Conservation (phyloP, 495 filamentous ascomycete species). For the Penicillium coffeae region DNA sequence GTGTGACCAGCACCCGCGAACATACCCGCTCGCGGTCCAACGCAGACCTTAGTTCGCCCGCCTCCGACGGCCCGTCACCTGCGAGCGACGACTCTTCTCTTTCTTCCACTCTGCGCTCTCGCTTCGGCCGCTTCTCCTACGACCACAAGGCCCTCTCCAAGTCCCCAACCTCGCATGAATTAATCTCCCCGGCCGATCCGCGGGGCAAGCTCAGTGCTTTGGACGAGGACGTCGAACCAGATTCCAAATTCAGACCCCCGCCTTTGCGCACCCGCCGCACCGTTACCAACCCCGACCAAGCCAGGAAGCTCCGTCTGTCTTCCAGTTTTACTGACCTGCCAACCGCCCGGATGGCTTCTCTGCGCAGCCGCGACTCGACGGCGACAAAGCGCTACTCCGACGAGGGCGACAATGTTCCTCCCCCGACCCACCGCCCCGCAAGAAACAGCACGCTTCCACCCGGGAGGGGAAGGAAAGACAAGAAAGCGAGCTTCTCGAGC, state of each 20-base stretch:
- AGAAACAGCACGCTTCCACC: not conserved
- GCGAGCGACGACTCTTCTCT: slow-evolving; percentile 34
- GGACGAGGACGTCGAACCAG: slow-evolving; percentile 57
- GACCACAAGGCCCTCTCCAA: slow-evolving; percentile 46
- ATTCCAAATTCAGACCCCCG: slow-evolving; percentile 40
- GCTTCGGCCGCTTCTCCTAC: slow-evolving; percentile 49
- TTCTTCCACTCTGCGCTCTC: slow-evolving; percentile 27
- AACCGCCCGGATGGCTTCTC: slow-evolving; percentile 54
- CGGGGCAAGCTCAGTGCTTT: slow-evolving; percentile 63
- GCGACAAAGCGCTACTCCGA: slow-evolving; percentile 81
- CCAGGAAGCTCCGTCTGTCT: slow-evolving; percentile 65
- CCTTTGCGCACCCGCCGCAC: slow-evolving; percentile 55
- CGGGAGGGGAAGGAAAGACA: slow-evolving; percentile 54
- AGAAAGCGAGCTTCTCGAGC: slow-evolving; percentile 92
- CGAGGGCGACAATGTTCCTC: slow-evolving; percentile 61
- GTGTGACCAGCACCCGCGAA: slow-evolving; percentile 41
- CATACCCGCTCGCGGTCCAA: slow-evolving; percentile 49
- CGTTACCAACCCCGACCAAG: slow-evolving; percentile 55
- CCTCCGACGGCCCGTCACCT: slow-evolving; percentile 43
- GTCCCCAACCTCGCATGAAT: slow-evolving; percentile 67
- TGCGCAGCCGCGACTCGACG: slow-evolving; percentile 35
- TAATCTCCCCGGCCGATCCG: slow-evolving; percentile 65
- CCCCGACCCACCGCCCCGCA: slow-evolving; percentile 12
- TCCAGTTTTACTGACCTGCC: slow-evolving; percentile 67
- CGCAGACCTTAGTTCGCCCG: slow-evolving; percentile 7